Percentiles rank a stretch among this genome's conserved stretches.
These are phyloP conservation scores for Fusarium hostae DNA, from an alignment of 2,329 filamentous ascomycete species.

Conservation along the genomic window DNA sequence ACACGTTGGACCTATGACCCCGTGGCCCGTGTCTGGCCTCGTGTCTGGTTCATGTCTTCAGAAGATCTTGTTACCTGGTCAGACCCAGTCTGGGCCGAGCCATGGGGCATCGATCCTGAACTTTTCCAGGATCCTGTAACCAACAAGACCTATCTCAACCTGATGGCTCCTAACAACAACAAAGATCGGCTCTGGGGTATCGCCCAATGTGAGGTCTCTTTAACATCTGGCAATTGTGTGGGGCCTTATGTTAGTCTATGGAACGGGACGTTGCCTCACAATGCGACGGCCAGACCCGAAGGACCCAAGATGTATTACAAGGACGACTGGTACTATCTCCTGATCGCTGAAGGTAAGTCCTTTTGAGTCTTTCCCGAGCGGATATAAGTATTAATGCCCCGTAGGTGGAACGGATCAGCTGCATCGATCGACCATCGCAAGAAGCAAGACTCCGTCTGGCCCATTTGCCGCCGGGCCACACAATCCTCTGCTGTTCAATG, in stretches of 20 bases:
- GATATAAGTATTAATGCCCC: accelerated
- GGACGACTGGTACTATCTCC: not conserved
- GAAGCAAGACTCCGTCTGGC: not conserved
- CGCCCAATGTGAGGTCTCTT: not conserved
- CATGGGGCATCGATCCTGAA: not conserved
- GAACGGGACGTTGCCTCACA: not conserved
- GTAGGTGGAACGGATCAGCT: not conserved
- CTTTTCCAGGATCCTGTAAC: not conserved
- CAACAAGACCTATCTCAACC: not conserved
- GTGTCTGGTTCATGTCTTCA: not conserved
- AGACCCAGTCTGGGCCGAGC: not conserved
- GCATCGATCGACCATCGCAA: not conserved
- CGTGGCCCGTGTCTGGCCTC: not conserved
- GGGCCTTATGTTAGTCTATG: not conserved
- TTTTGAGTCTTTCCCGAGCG: accelerated
- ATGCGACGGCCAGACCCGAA: not conserved
- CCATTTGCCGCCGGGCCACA: not conserved
- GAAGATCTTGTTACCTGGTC: not conserved
- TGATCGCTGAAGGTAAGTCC: not conserved
- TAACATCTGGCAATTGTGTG: not conserved
- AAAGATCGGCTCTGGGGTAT: not conserved
- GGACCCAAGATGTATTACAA: not conserved
- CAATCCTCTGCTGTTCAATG: not conserved
- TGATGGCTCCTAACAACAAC: not conserved
- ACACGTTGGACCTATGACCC: not conserved